Evolutionary conservation across 1,139 yeast species (phyloP).

Genomic region (Suhomyces panamericanus): DNA sequence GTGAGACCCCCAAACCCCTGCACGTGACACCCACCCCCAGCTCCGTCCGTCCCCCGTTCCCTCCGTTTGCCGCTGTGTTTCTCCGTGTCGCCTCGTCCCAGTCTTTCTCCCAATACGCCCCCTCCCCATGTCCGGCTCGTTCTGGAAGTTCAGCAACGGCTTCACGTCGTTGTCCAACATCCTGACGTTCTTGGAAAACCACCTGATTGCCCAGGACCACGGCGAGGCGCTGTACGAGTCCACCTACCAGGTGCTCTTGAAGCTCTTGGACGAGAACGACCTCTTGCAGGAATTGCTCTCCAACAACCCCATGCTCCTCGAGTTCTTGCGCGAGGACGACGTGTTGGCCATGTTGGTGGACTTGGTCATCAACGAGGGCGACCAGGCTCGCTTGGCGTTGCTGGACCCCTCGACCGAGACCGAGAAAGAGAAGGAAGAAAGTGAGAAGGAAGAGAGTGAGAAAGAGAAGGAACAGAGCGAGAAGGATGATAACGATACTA

Average conservation of each 20-base stretch:
- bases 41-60: background rate
- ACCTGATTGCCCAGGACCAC: constrained; percentile 32
- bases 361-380: constrained; percentile 56
- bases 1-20: background rate
- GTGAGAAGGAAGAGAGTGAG: background rate
- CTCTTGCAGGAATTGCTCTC: constrained; percentile 79
- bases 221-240: constrained; percentile 22
- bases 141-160: constrained; percentile 91
- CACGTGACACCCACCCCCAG: constrained; percentile 1
- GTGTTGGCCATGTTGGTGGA: constrained; percentile 66
- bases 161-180: constrained; percentile 75
- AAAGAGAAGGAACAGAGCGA: too few relatives aligned
- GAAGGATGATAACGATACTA: background rate
- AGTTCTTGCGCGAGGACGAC: constrained; percentile 74
- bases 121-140: constrained; percentile 66
- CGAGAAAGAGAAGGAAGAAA: background rate
- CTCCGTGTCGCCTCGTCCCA: background rate
- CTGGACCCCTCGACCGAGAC: constrained; percentile 2
- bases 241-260: constrained; percentile 48
- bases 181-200: constrained; percentile 66
- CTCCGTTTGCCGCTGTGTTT: too few relatives aligned
- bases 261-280: constrained; percentile 82
- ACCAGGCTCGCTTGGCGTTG: constrained; percentile 7
- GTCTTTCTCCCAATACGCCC: background rate
- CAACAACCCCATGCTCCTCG: constrained; percentile 78